Evolutionary conservation across 148 eudicot genomes (phyloP), one percentile per base, ranked within the genome.

Genomic region (Agrostemma githago): DNA sequence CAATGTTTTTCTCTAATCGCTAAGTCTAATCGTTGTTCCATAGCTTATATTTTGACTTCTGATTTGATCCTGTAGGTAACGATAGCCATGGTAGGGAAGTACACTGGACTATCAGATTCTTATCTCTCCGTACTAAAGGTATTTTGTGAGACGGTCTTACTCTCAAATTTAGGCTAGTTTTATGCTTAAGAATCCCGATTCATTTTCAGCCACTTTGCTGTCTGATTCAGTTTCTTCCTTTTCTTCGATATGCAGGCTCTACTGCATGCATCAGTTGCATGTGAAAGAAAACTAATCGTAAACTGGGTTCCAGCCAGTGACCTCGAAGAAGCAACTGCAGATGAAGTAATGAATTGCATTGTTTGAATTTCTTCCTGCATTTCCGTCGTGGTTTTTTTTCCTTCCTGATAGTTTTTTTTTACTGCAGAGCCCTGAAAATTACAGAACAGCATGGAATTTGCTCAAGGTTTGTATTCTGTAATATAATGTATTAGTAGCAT

Each of bases 81-180:
- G 83, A 86, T 96, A 69, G 99, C 96, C 76, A 96, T 96, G 97
- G 99, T 96, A 57, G 99, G 99, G 42, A 96, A 96, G 83, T 96
- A 96, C 84, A 92, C 97, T 1, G 99, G 96, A 41, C 96, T 92
- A 74, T 82, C 97, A 66, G 99, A 96, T 84, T 86, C 99, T 38
- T 96, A 96, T 80, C 88, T 96, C 34, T 96, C 99, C 76, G 94
- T 95, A 43, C 77, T 95, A 60, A 92, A 95, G 99, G 99, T 84
- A 77, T 26, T 26, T 0, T 26, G 34, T 26, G 34, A 26, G 34
- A 26, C 34, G 34, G 34, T 3, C 56, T 66, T 46, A 64, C 10
- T 77, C 41, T 26, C 0, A 0, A 26, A 26, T 26, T 1, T 26
- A 26, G 1, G 14, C 48, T 6, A 65, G 2, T 15, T 39, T n/a